Base-by-base conservation (phyloP, 495 filamentous ascomycete genomes). In the Collariella sp. region DNA sequence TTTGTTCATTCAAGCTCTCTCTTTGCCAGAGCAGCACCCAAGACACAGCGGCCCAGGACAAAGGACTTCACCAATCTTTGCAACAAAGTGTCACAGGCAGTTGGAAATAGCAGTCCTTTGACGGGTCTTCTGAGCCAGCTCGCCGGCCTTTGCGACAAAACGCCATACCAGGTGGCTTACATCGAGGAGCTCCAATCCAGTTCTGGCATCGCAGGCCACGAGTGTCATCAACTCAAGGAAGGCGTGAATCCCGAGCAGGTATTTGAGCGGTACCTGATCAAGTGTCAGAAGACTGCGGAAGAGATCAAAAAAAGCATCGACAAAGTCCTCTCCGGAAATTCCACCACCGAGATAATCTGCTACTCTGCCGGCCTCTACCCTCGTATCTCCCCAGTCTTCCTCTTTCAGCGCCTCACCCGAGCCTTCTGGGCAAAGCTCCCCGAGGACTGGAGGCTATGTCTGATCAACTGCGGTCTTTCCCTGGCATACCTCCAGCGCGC, bases 401-500 rank as follows among this genome's bases (percentile, higher is more conserved):
- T 76, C 33, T 61, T 70, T 0, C 55, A 64, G 41, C 72, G 63
- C 1, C 65, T 77, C 11, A 52, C 62, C 20, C 58, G 49, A 9
- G 19, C 42, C 10, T 62, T 60, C 1, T 65, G 65, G 63, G 22
- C 7, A 11, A 49, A 45, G 1, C 55, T 72, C 15, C 47, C 55
- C 12, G 18, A 24, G 0, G 50, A 35, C 18, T 78, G 70, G 70
- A 67, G 60, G 35, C 34, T 7, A 6, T 56, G 53, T 29, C 52
- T 73, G n/a, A 33, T 70, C 43, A 57, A 64, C 7, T 77, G 73
- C 52, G 76, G 58, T 9, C 39, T 73, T 3, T 45, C 64, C 1
- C 48, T 76, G 2, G 57, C 66, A 10, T 49, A 50, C 7, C 54
- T 75, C 6, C 74, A 76, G 52, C 65, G 66, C 10, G 69, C 70